These are phyloP conservation scores for Rhizophagus clarus DNA, from an alignment of 192 early-diverging fungal species.

Conservation along the genomic window DNA sequence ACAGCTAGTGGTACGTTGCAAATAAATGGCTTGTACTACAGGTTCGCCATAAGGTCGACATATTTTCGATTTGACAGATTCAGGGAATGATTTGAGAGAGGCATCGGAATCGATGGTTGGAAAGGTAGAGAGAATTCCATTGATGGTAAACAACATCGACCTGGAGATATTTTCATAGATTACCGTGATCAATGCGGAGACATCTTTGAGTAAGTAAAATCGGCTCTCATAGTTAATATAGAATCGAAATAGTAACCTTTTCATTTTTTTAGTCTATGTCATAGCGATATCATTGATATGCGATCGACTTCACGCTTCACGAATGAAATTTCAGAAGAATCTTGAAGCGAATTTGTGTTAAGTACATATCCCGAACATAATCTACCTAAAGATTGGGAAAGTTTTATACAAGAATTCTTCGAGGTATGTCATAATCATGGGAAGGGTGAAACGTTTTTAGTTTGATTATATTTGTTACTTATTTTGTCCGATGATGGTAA, in stretches of 20 bases:
- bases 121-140: conserved; percentile 19
- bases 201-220: conserved; percentile 27
- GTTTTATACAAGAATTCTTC: conserved; percentile 28
- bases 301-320: conserved; percentile 21
- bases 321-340: conserved; percentile 23
- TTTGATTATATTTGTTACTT: no score
- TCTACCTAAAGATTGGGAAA: conserved; percentile 21
- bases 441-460: not conserved
- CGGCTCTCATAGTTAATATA: not conserved
- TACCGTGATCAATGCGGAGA: conserved; percentile 25
- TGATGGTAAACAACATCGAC: conserved; percentile 7
- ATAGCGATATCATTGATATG: conserved; percentile 32
- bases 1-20: conserved; percentile 30
- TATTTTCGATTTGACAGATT: conserved; percentile 27
- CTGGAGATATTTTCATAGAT: conserved; percentile 22
- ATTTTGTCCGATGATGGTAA: no score
- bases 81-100: conserved; percentile 11
- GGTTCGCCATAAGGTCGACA: conserved; percentile 24
- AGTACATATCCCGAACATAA: conserved; percentile 27
- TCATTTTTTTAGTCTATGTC: conserved; percentile 30
- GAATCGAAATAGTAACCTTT: conserved; percentile 24
- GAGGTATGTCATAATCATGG: conserved; percentile 22
- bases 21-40: conserved; percentile 25
- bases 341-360: conserved; percentile 18
- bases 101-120: conserved; percentile 24